These are phyloP conservation scores for Xylaria arbuscula DNA, from an alignment of 2,329 filamentous ascomycete species.

Conservation along the genomic window DNA sequence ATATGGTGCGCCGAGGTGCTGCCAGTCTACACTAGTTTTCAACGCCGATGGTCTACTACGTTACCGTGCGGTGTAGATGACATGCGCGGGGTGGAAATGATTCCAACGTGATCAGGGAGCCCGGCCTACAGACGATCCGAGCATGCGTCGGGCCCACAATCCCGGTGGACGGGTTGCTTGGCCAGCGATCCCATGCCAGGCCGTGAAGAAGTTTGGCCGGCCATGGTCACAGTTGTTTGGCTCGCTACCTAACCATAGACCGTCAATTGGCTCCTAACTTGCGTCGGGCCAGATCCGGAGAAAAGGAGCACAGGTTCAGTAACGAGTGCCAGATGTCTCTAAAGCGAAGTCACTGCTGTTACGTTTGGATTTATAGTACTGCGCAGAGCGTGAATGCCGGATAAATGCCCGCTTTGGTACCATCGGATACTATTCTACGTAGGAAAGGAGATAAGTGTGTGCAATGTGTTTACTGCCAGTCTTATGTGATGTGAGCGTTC, in stretches of 20 bases:
- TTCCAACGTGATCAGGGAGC: not conserved
- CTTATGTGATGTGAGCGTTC: too few species aligned
- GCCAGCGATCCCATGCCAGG: not conserved
- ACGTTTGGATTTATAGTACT: not conserved
- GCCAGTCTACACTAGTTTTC: not conserved
- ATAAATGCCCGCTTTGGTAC: too few species aligned
- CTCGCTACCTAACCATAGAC: not conserved
- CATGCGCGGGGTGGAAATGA: not conserved
- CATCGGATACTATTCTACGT: too few species aligned
- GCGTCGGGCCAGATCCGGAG: not conserved
- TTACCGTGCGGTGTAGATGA: not conserved
- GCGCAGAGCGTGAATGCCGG: too few species aligned
- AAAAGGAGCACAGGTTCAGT: not conserved
- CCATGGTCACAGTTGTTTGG: not conserved
- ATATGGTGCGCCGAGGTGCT: not conserved
- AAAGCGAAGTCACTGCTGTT: too few species aligned
- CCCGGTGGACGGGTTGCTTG: conserved; percentile 4
- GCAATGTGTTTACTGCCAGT: too few species aligned
- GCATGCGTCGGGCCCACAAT: not conserved
- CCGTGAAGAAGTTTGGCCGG: not conserved
- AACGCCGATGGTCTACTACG: not conserved
- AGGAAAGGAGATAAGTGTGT: too few species aligned
- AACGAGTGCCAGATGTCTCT: not conserved
- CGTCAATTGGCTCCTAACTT: not conserved
- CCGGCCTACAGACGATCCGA: not conserved